These are phyloP conservation scores for Pseudoscleropodium purum DNA, from an alignment of 225 moss, liverwort and hornwort species.

Conservation along the genomic window DNA sequence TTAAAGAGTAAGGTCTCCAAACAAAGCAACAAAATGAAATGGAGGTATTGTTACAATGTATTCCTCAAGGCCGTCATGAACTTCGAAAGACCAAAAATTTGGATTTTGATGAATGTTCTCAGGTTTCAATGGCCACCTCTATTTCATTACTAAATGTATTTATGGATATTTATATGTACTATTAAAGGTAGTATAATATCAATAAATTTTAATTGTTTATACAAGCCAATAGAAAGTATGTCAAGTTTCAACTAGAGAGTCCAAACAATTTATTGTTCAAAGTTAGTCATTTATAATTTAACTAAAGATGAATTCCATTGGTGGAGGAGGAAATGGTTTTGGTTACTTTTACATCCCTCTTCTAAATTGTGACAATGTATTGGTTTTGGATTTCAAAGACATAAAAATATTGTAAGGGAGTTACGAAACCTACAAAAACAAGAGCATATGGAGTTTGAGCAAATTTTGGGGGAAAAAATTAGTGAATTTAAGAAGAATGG, in stretches of 20 bases:
- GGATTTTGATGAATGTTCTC: conserved; percentile 55
- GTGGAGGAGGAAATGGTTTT: background rate
- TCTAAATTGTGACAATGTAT: background rate
- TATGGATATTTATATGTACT: background rate
- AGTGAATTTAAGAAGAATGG: conserved; percentile 60
- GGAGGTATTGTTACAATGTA: conserved; percentile 69
- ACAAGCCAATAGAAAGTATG: background rate
- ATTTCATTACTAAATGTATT: no score
- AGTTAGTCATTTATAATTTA: background rate
- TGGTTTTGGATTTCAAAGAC: conserved; percentile 26
- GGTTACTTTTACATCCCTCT: background rate
- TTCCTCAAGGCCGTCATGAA: conserved; percentile 61
- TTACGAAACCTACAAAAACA: conserved; percentile 56
- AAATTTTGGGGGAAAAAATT: conserved; percentile 46
- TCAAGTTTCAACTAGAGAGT: background rate
- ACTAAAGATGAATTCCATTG: no score
- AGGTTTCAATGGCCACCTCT: background rate
- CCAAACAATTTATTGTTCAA: no score
- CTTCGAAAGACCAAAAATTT: conserved; percentile 53
- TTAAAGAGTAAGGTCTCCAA: conserved; percentile 61
- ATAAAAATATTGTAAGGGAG: conserved; percentile 58
- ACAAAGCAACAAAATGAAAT: conserved; percentile 83
- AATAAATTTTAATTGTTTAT: background rate
- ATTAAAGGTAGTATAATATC: background rate
- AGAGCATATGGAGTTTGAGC: conserved; percentile 54